These are phyloP conservation scores for Gastrolobium villosum DNA, from an alignment of 306 rosid genomes.

Conservation along the genomic window DNA sequence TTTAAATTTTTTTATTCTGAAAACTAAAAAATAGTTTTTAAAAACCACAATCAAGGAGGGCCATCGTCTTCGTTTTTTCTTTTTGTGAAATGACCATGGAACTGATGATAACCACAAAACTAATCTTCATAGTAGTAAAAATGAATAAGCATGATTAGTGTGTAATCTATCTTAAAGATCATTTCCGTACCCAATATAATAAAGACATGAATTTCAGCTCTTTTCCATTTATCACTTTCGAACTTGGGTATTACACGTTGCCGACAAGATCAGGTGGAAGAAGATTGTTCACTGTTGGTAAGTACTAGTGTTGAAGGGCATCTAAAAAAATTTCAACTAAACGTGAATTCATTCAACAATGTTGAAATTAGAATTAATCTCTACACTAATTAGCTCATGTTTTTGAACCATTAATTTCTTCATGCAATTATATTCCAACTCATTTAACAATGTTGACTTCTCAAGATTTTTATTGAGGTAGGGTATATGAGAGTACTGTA, in stretches of 20 bases:
- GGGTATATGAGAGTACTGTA: not conserved
- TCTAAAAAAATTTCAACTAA: constrained; percentile 14
- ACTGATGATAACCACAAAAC: not conserved
- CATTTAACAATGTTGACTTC: not conserved
- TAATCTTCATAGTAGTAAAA: not conserved
- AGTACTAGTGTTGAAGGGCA: not conserved
- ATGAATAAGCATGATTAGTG: constrained; percentile 11
- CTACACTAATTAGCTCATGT: not conserved
- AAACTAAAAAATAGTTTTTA: too few species aligned
- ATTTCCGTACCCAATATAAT: constrained; percentile 18
- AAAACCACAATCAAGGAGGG: too few species aligned
- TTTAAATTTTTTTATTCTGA: too few species aligned
- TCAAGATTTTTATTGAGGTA: not conserved
- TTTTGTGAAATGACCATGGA: constrained; percentile 31
- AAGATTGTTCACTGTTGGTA: constrained; percentile 43
- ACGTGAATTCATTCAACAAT: not conserved
- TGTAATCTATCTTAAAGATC: constrained; percentile 18
- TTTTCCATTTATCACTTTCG: constrained; percentile 22
- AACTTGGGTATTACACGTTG: constrained; percentile 8
- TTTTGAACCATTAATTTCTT: not conserved
- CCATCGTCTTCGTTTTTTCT: not conserved
- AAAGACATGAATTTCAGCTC: constrained; percentile 18
- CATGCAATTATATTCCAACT: not conserved
- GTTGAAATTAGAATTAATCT: not conserved
- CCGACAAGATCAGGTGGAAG: constrained; percentile 54